Base-by-base conservation (phyloP, 768 basidiomycete genomes). In the Termitomyces sp. region DNA sequence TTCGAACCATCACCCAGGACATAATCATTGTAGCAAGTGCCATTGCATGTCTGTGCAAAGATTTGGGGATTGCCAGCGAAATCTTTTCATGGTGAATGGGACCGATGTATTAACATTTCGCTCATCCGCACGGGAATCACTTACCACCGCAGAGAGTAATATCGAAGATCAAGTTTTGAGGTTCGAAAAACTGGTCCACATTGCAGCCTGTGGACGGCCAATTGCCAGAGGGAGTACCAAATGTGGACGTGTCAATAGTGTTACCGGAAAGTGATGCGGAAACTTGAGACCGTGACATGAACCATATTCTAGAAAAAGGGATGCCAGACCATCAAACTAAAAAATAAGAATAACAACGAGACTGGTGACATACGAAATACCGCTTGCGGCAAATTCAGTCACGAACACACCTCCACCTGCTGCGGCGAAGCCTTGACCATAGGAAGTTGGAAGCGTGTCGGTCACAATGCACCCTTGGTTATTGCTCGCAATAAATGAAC, bases 401-500 rank as follows among this genome's bases (percentile, higher is more conserved):
- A 90, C 85, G 64, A 82, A 93, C 11, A 90, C 81, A 14, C 92
- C 92, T 34, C 92, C 92, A 8, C 85, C 83, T 2, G 78, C 80
- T 4, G 74, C 72, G 1, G 87, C 86, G 67, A 94, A 93, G 2
- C 75, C 84, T 12, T 79, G 76, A 17, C 91, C 91, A 63, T 87
- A 92, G 15, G 85, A 86, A 3, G 73, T 72, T 1, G 81, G 67
- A 34, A 76, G 80, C 0, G 84, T 80, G 64, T 87, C 84, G 17
- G 76, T 74, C 29, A 86, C 80, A 36, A 84, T 77, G 67, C 92
- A 94, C 3, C 92, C 92, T 43, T 83, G 71, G 63, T 89, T 88
- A 31, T 60, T 71, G 63, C 85, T 85, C 46, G 76, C 74, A 5
- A 73, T 68, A 67, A 80, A 82, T 20, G 82, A 79, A 68, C 88